Evolutionary conservation across 225 moss, liverwort and hornwort genomes (phyloP), one percentile per base, ranked within the genome.

Genomic region (Neckera pumila): DNA sequence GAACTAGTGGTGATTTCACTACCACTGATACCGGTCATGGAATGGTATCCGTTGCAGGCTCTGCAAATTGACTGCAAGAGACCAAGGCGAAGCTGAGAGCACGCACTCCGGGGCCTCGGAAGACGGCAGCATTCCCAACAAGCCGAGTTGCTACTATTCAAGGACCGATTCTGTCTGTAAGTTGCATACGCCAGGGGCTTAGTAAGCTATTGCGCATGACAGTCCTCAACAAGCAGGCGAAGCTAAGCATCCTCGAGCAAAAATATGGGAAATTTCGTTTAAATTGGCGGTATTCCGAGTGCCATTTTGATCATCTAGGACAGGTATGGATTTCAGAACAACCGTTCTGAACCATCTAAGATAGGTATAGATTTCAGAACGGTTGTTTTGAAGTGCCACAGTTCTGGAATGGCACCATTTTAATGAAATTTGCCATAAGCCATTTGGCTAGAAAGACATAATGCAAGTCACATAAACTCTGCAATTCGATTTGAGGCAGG

Each of bases 401-500:
- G n/a, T n/a, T n/a, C n/a, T n/a, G n/a, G n/a, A n/a, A n/a, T n/a
- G n/a, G n/a, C n/a, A n/a, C n/a, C n/a, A n/a, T n/a, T n/a, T n/a
- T n/a, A n/a, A n/a, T n/a, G n/a, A n/a, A n/a, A n/a, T n/a, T n/a
- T n/a, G n/a, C n/a, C n/a, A n/a, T n/a, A n/a, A n/a, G n/a, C 79
- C 22, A 10, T 70, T 54, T 92, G 90, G 80, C 90, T 90, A 59
- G 94, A 92, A 59, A 91, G 91, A 62, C 87, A 87, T 38, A 49
- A 33, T 14, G 88, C n/a, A n/a, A n/a, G 90, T 66, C 87, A 92
- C 57, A 91, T 93, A 71, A 92, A 91, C 84, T 95, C 95, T 76
- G 95, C 93, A 42, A 96, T 95, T 76, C 92, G 94, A 40, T 75
- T 95, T 36, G 98, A 94, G 91, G 92, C 93, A 25, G 96, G 96